Base-by-base conservation (phyloP, 768 basidiomycete species). In the Ephemerocybe angulata region DNA sequence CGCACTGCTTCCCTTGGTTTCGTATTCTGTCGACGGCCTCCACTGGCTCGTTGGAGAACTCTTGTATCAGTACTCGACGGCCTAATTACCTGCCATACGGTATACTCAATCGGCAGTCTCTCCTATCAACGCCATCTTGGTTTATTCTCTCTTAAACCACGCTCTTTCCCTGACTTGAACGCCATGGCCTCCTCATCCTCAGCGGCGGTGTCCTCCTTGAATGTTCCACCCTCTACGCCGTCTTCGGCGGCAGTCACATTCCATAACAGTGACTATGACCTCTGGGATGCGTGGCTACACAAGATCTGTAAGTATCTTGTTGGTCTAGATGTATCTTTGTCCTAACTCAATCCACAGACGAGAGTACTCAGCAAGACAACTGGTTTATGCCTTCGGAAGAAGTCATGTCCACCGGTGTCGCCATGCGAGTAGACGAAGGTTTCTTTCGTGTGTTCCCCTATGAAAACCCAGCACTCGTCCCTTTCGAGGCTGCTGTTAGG, bases 381-480 rank as follows among this genome's bases (percentile, higher is more conserved):
- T 90, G 88, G 88, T 90, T 91, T 70, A 88, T 88, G 71, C 87
- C 87, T 17, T 76, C 82, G 0, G 82, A 86, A 60, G 87, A 89
- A 61, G 82, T 85, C 41, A 68, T 84, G 59, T 77, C 86, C 28
- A 85, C 85, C 0, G 88, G 89, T 47, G 89, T 90, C 43, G 87
- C 85, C 58, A 72, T 91, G 44, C 82, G 88, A 46, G 86, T 86
- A 24, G 79, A 74, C 54, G 70, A 72, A 53, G 71, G 72, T 30
- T 79, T 79, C 60, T 91, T 88, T 66, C 83, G 91, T 25, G 85
- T 91, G n/a, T 94, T 91, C 64, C 91, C 91, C 0, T 91, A 92
- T 64, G 86, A 93, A 66, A 90, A 89, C 64, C 74, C 77, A 4
- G 78, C 77, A 31, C 80, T 94, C 25, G 76, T 83, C 15, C 85